Evolutionary conservation across 2,329 filamentous ascomycete genomes (phyloP).

Genomic region (Cladosporium cucumerinum): DNA sequence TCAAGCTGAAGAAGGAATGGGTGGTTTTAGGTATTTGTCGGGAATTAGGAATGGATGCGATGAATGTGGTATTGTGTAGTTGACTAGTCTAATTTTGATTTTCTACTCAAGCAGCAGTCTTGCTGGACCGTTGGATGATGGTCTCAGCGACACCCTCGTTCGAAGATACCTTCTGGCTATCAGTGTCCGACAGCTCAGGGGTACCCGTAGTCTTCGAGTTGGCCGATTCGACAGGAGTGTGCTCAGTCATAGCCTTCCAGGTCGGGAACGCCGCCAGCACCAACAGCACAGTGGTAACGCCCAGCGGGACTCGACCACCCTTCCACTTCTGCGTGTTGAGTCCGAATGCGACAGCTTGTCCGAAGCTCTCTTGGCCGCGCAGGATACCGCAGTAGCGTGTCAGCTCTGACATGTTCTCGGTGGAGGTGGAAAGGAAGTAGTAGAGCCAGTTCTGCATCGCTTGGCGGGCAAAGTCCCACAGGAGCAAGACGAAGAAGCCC

Average conservation of each 20-base stretch:
- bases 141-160: not conserved
- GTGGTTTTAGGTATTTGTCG: not conserved
- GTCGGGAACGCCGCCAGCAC: conserved; percentile 30
- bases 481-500: conserved; percentile 48
- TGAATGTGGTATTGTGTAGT: not conserved
- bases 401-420: conserved; percentile 55
- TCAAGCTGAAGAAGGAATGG: not conserved
- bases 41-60: not conserved
- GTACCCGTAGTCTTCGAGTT: not conserved
- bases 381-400: conserved; percentile 43
- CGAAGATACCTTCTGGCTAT: not conserved
- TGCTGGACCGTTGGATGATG: conserved; percentile 5
- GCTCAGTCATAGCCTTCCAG: conserved; percentile 33
- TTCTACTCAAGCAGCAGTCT: not conserved
- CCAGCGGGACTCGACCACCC: conserved; percentile 42
- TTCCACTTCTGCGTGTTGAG: conserved; percentile 45
- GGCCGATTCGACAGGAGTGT: conserved; percentile 26
- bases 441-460: conserved; percentile 56
- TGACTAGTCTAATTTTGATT: not conserved
- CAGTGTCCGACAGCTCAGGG: not conserved
- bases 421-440: conserved; percentile 54
- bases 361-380: conserved; percentile 46
- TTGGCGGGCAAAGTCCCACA: conserved; percentile 53
- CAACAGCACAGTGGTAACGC: conserved; percentile 38
- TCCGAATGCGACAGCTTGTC: conserved; percentile 44